phyloP scores from a whole-genome alignment of 208 protist species.

The Wallacemonas sp. region DNA sequence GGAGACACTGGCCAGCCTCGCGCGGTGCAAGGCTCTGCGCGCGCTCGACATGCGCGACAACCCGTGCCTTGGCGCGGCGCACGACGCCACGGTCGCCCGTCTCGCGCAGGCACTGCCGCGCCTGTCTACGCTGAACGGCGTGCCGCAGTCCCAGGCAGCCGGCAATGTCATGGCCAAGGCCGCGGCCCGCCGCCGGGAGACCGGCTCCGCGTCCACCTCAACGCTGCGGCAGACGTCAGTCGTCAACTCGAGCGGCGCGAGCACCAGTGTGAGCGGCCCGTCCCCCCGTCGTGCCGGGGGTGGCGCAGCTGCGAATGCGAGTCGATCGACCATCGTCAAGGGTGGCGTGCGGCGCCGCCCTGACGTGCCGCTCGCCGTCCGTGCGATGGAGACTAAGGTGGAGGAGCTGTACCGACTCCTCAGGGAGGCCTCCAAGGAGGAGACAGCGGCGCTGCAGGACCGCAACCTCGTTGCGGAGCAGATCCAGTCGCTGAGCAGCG shows the following conservation, averaged over 20 bases:
- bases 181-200: conserved; percentile 14
- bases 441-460: conserved; percentile 44
- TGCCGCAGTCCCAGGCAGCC: conserved; percentile 64
- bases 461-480: conserved; percentile 58
- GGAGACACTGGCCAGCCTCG: conserved; percentile 29
- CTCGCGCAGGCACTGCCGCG: conserved; percentile 27
- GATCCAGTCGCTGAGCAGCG: conserved; percentile 46
- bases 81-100: conserved; percentile 5
- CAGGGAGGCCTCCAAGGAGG: conserved; percentile 40
- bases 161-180: conserved; percentile 56
- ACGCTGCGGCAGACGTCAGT: conserved; percentile 1
- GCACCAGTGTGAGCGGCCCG: neutral
- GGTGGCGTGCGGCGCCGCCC: neutral
- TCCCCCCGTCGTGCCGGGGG: neutral
- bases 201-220: conserved; percentile 8
- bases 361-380: conserved; percentile 34
- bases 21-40: conserved; percentile 43
- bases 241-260: neutral
- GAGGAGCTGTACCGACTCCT: conserved; percentile 67
- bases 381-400: conserved; percentile 57
- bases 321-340: neutral
- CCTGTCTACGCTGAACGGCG: conserved; percentile 60
- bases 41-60: conserved; percentile 70
- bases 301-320: neutral
- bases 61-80: conserved; percentile 25